These are phyloP conservation scores for Panicum hallii DNA, from an alignment of 202 grass and related monocot species.

Conservation along the genomic window DNA sequence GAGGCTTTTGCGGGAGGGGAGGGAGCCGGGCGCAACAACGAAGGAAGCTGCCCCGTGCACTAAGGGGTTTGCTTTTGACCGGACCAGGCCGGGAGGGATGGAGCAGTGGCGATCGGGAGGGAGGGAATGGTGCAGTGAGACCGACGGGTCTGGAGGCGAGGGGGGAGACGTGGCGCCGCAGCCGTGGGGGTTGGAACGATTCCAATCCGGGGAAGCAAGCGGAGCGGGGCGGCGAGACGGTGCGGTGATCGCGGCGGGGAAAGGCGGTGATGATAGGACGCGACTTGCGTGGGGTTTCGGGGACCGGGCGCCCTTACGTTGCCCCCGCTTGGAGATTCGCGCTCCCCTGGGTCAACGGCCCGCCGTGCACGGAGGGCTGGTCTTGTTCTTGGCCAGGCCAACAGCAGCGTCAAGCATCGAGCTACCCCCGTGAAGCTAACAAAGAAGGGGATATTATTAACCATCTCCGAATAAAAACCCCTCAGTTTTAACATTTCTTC, in stretches of 20 bases:
- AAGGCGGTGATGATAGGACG: background rate
- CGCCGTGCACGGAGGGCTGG: too few relatives aligned
- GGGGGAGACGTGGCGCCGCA: conserved; percentile 6
- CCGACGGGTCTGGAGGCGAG: background rate
- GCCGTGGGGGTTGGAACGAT: conserved; percentile 40
- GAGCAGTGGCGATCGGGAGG: background rate
- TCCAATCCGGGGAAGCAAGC: conserved; percentile 23
- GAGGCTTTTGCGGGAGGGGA: conserved; percentile 39
- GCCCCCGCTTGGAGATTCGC: background rate
- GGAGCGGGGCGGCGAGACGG: background rate
- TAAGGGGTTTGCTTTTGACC: conserved; percentile 47
- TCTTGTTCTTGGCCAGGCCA: too few relatives aligned
- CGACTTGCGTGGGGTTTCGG: background rate
- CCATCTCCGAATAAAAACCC: too few relatives aligned
- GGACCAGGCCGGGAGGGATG: background rate
- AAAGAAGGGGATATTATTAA: too few relatives aligned
- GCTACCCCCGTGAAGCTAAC: too few relatives aligned
- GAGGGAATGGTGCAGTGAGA: too few relatives aligned
- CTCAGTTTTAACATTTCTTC: background rate
- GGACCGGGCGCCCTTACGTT: background rate
- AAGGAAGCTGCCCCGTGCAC: conserved; percentile 19
- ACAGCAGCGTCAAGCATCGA: too few relatives aligned
- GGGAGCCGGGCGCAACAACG: conserved; percentile 12
- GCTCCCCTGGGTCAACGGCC: background rate
- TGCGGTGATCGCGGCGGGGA: background rate